phyloP scores from a whole-genome alignment of 306 rosid genomes.

The Corylus avellana region DNA sequence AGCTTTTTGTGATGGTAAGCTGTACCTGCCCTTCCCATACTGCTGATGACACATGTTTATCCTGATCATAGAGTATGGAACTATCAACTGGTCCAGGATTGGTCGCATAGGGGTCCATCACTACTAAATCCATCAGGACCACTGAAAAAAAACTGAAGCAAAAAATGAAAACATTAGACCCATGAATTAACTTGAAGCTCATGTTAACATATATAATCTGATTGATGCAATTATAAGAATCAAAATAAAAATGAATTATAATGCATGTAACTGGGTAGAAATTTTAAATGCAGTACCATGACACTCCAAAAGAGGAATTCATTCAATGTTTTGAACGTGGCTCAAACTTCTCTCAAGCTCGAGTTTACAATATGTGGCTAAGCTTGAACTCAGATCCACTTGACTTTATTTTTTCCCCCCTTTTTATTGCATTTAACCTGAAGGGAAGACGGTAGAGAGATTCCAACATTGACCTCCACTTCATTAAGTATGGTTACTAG shows the following conservation, averaged over 20 bases:
- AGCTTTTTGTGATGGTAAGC: slow-evolving; percentile 25
- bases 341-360: slow-evolving; percentile 5
- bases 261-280: neutral
- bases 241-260: neutral
- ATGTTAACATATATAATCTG: neutral
- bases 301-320: neutral
- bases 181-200: slow-evolving; percentile 14
- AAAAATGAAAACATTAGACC: slow-evolving; percentile 18
- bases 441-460: neutral
- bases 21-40: slow-evolving; percentile 99
- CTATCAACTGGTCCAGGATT: slow-evolving; percentile 95
- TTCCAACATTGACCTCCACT: neutral
- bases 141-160: slow-evolving; percentile 26
- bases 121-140: slow-evolving; percentile 62
- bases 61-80: slow-evolving; percentile 93
- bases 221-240: neutral
- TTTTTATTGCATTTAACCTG: neutral
- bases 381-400: slow-evolving; percentile 14
- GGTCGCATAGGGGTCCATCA: slow-evolving; percentile 71
- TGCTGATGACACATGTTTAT: slow-evolving; percentile 94
- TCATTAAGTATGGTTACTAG: neutral
- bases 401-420: neutral
- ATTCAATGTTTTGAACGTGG: neutral
- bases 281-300: neutral
- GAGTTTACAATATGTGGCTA: neutral